These are phyloP conservation scores for Xerocomus amazonicus DNA, from an alignment of 1,284 basidiomycete genomes.

Conservation along the genomic window DNA sequence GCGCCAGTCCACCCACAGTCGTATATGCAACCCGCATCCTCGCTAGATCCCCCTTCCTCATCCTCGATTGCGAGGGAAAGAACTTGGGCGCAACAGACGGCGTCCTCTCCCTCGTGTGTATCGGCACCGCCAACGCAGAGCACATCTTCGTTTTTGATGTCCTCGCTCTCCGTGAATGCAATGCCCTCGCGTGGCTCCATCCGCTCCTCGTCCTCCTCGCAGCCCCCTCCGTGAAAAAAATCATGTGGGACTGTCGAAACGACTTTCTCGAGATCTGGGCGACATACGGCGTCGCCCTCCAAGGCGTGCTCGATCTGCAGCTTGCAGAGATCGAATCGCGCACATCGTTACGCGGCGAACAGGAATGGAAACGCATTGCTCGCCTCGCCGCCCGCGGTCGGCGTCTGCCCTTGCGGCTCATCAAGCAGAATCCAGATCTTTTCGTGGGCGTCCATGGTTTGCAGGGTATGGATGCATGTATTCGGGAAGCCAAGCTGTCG, in stretches of 20 bases:
- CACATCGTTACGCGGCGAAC: slow-evolving; percentile 29
- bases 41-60: slow-evolving; percentile 23
- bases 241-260: slow-evolving; percentile 46
- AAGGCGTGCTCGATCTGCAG: slow-evolving; percentile 41
- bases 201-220: slow-evolving; percentile 31
- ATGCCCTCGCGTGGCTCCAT: slow-evolving; percentile 19
- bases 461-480: slow-evolving; percentile 30
- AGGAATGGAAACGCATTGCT: slow-evolving; percentile 28
- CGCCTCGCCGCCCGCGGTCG: slow-evolving; percentile 30
- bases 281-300: slow-evolving; percentile 31
- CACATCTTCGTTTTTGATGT: slow-evolving; percentile 43
- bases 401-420: slow-evolving; percentile 24
- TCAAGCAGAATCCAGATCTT: slow-evolving; percentile 26
- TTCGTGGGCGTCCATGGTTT: slow-evolving; percentile 33
- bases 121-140: slow-evolving; percentile 38
- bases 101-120: slow-evolving; percentile 40
- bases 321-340: slow-evolving; percentile 39
- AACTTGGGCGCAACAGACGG: slow-evolving; percentile 37
- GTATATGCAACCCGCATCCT: slow-evolving; percentile 21
- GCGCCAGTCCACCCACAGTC: slow-evolving; percentile 12
- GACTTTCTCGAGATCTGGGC: slow-evolving; percentile 39
- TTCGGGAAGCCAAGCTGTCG: slow-evolving; percentile 16
- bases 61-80: slow-evolving; percentile 39
- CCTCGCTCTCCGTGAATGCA: slow-evolving; percentile 26
- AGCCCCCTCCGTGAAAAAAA: slow-evolving; percentile 33